A percentile compares a stretch with the other conserved stretches of the same genome.
Conservation (phyloP, 208 protist genomes). For the Trypanosoma brucei region DNA sequence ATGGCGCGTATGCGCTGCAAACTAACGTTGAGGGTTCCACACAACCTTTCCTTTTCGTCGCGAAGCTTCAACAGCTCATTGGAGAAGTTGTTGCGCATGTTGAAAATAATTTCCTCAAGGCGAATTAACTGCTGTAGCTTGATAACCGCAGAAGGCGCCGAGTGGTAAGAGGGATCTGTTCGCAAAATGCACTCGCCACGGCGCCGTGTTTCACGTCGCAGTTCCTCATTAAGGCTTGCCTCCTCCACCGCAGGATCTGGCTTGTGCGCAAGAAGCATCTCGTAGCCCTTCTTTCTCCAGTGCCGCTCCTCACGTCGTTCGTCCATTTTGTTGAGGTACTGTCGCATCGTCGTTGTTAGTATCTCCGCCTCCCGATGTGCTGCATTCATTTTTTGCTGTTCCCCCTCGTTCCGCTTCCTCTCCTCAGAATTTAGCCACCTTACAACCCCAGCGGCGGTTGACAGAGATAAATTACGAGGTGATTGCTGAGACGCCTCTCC, state of each 20-base stretch:
- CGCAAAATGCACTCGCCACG: conserved; percentile 95
- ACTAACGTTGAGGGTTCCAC: conserved; percentile 64
- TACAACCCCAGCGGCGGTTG: conserved; percentile 7
- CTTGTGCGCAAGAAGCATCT: conserved; percentile 50
- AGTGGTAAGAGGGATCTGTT: conserved; percentile 81
- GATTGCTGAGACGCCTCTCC: conserved; percentile 4
- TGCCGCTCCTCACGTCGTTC: conserved; percentile 74
- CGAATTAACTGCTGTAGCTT: conserved; percentile 93
- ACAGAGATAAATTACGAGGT: neutral
- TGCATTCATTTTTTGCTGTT: conserved; percentile 1
- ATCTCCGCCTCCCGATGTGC: conserved; percentile 10
- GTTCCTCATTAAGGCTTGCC: conserved; percentile 45
- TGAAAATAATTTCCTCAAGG: conserved; percentile 82
- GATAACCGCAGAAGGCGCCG: conserved; percentile 87
- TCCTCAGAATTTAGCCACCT: conserved; percentile 7
- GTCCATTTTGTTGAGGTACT: conserved; percentile 88
- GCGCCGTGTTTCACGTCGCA: conserved; percentile 53
- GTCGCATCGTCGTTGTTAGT: conserved; percentile 63
- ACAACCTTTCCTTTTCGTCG: conserved; percentile 79
- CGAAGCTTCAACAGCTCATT: conserved; percentile 81
- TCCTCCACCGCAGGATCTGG: conserved; percentile 86
- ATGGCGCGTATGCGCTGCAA: conserved; percentile 72
- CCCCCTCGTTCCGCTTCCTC: neutral
- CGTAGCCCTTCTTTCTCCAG: conserved; percentile 61
- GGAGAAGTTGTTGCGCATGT: conserved; percentile 90